A percentile compares a stretch with the other conserved stretches of the same genome.
These are phyloP conservation scores for Phialophora expanda DNA, from an alignment of 2,329 filamentous ascomycete species.

Conservation along the genomic window DNA sequence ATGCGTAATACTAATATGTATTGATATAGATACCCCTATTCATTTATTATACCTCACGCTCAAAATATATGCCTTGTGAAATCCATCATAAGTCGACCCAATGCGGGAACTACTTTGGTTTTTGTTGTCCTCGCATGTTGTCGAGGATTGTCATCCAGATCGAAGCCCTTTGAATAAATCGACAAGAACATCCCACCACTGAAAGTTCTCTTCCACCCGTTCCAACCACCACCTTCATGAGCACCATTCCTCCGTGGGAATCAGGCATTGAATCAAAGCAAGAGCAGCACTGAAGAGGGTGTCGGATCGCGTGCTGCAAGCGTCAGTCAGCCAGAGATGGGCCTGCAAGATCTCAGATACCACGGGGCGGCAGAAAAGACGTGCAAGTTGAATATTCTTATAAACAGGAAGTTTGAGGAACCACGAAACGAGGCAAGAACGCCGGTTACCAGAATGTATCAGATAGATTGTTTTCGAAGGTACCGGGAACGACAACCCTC, in stretches of 20 bases:
- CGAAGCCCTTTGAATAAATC: not conserved
- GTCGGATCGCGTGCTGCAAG: not conserved
- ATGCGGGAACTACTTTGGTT: not conserved
- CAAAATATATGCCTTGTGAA: not conserved
- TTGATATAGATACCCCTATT: not conserved
- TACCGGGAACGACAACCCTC: not conserved
- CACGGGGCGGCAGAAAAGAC: not conserved
- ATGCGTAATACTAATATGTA: not conserved
- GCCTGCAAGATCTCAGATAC: not conserved
- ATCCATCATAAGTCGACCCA: not conserved
- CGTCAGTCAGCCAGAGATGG: not conserved
- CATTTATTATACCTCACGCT: not conserved
- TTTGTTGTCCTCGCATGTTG: not conserved
- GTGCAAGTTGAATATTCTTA: not conserved
- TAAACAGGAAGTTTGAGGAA: not conserved
- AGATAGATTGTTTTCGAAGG: not conserved
- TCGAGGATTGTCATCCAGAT: not conserved
- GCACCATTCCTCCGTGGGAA: not conserved
- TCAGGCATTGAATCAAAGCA: not conserved
- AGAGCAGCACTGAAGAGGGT: not conserved
- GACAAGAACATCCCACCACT: not conserved
- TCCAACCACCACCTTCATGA: not conserved
- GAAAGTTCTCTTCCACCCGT: not conserved
- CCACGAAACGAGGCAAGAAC: not conserved
- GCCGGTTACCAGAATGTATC: not conserved